Evolutionary conservation across 1,284 basidiomycete genomes (phyloP).

Genomic region (Boletellus sp.): DNA sequence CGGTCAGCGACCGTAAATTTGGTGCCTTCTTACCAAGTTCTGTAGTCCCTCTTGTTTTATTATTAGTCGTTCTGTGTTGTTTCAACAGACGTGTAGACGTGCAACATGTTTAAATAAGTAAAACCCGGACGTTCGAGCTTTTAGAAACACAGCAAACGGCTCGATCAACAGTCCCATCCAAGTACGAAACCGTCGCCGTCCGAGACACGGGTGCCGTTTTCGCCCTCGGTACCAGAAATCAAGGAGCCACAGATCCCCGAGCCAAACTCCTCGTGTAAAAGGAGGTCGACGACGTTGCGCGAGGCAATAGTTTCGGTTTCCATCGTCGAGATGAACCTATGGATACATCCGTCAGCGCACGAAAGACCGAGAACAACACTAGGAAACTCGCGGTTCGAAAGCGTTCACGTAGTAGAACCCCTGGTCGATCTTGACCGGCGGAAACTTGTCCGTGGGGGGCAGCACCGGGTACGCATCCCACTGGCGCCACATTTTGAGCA

Average conservation of each 20-base stretch:
- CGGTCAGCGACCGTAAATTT: too few species aligned
- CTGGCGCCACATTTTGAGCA: constrained; percentile 34
- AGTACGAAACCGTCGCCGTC: constrained; percentile 47
- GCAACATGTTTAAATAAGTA: too few species aligned
- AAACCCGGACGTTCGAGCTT: too few species aligned
- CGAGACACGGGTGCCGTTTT: constrained; percentile 15
- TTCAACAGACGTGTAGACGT: too few species aligned
- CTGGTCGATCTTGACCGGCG: constrained; percentile 71
- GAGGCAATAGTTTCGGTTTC: constrained; percentile 87
- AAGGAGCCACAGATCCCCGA: constrained; percentile 54
- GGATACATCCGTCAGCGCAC: not conserved
- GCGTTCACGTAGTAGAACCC: constrained; percentile 88
- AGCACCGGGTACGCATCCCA: constrained; percentile 79
- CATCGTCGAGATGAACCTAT: constrained; percentile 81
- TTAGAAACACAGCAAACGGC: too few species aligned
- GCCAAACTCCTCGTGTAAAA: constrained; percentile 66
- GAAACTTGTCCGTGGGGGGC: constrained; percentile 64
- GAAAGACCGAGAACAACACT: constrained; percentile 4
- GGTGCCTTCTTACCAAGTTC: too few species aligned
- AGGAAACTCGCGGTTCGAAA: constrained; percentile 70
- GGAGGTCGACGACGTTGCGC: constrained; percentile 78
- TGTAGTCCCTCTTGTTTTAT: too few species aligned
- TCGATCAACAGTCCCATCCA: constrained; percentile 62
- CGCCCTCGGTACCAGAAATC: constrained; percentile 20
- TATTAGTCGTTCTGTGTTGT: too few species aligned